Base-by-base conservation (phyloP, 2,329 filamentous ascomycete species). In the Stachybotrys echinatus region DNA sequence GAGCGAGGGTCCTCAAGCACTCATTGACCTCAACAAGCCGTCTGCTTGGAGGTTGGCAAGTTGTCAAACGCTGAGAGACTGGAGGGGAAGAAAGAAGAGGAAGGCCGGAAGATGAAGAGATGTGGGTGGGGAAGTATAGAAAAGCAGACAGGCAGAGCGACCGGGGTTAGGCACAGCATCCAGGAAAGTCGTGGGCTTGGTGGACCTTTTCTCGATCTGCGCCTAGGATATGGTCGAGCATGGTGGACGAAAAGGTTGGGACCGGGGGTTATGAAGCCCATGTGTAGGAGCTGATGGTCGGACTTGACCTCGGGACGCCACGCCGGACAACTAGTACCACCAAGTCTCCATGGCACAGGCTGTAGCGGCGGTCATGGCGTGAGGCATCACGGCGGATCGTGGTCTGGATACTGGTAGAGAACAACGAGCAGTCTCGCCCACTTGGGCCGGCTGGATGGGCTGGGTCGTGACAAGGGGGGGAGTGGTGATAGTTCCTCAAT, bases 1-100 rank as follows among this genome's bases (percentile, higher is more conserved):
- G 23, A 34, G 42, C 34, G 23, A 46, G 38, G 42, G 34, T 45
- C 45, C 47, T 48, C 45, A 52, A 48, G 48, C 45, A 27, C 17
- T 34, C 44, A 37, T 46, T 46, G 44, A 46, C 44, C 18, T 23
- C 14, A 34, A 19, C 42, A 22, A 46, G 44, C 44, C 42, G 47
- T 20, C 5, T 20, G 38, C 38, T 20, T 40, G 38, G 19, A 27
- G 23, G 10, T 14, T 48, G 38, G 21, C 38, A 19, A 23, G 21
- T 46, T 34, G 42, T 44, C 20, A 14, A 23, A 46, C 44, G 27
- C 44, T 27, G 44, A 40, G 38, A 31, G 40, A 50, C 21, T 48
- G 6, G 18, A 48, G 23, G 49, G 31, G 23, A 45, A 43, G 17
- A 39, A 42, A 40, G 22, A 42, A 51, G 27, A 48, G 31, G 34